A percentile compares a stretch with the other conserved stretches of the same genome.
Evolutionary conservation across 1,284 basidiomycete genomes (phyloP).

Genomic region (Leccinum insigne): DNA sequence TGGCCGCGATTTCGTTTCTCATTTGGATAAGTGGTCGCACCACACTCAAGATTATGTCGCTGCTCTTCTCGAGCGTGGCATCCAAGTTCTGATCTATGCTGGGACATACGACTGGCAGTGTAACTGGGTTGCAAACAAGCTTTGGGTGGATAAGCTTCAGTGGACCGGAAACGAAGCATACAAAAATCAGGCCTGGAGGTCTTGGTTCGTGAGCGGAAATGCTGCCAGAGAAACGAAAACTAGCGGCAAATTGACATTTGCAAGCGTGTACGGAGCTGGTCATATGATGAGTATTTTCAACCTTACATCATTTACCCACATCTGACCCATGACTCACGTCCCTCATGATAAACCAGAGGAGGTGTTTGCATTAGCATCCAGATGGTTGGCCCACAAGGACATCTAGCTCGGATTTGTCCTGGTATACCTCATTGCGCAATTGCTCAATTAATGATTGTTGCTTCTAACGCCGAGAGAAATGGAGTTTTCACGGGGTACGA

Average conservation of each 20-base stretch:
- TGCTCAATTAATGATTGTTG: background rate
- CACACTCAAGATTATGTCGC: too few relatives aligned
- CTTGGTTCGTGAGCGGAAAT: slow-evolving; percentile 58
- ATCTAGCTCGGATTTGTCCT: slow-evolving; percentile 33
- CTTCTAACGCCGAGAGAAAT: background rate
- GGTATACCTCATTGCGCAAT: background rate
- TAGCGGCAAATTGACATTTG: slow-evolving; percentile 63
- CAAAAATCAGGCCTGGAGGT: slow-evolving; percentile 47
- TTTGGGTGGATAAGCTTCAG: too few relatives aligned
- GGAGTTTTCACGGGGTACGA: background rate
- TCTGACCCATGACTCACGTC: slow-evolving; percentile 41
- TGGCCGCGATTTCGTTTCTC: too few relatives aligned
- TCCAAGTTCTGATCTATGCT: too few relatives aligned
- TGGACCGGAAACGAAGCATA: too few relatives aligned
- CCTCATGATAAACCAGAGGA: slow-evolving; percentile 69
- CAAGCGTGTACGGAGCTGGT: slow-evolving; percentile 61
- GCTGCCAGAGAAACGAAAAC: slow-evolving; percentile 66
- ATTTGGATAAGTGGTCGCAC: too few relatives aligned
- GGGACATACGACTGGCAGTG: too few relatives aligned
- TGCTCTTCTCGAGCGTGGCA: too few relatives aligned
- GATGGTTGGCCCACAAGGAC: slow-evolving; percentile 51
- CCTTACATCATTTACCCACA: slow-evolving; percentile 2
- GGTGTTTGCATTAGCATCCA: slow-evolving; percentile 54
- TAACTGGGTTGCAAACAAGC: too few relatives aligned
- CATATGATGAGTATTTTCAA: slow-evolving; percentile 64